Percentiles rank a stretch among this genome's conserved stretches.
Evolutionary conservation across 1,284 basidiomycete species (phyloP).

Genomic region (Fereydounia khargensis): DNA sequence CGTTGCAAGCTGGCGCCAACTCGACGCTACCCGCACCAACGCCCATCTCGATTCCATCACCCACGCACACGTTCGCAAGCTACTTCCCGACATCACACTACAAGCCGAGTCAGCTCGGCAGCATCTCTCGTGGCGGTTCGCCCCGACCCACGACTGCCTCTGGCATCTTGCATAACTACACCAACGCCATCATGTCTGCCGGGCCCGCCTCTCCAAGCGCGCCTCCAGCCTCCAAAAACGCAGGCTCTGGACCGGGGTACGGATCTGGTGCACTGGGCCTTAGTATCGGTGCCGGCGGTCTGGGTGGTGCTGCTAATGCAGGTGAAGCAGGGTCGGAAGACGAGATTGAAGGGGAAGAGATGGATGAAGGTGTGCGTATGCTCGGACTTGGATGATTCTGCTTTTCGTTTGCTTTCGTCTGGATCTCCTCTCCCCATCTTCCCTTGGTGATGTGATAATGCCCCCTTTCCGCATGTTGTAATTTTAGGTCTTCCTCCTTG

Average conservation of each 20-base stretch:
- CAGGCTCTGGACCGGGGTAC: conserved; percentile 33
- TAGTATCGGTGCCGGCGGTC: conserved; percentile 2
- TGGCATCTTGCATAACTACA: conserved; percentile 8
- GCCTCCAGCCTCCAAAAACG: neutral
- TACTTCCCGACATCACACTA: neutral
- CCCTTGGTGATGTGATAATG: too few species aligned
- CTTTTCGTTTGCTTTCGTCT: neutral
- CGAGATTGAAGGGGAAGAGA: conserved; percentile 6
- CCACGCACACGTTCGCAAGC: conserved; percentile 5
- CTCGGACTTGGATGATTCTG: conserved; percentile 10
- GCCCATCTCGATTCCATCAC: conserved; percentile 18
- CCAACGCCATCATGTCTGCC: conserved; percentile 19
- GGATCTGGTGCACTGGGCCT: conserved; percentile 34
- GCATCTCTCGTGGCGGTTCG: conserved; percentile 12
- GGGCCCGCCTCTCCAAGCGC: conserved; percentile 1
- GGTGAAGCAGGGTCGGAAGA: conserved; percentile 1
- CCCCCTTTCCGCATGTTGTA: too few species aligned
- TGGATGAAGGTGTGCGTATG: conserved; percentile 29
- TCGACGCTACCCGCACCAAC: conserved; percentile 5
- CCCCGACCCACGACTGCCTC: conserved; percentile 1
- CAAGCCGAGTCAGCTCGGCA: neutral
- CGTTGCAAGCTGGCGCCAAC: conserved; percentile 1
- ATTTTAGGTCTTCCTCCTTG: too few species aligned
- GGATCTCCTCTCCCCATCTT: neutral
- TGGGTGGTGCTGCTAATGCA: neutral